phyloP scores from a whole-genome alignment of 2,329 filamentous ascomycete species.

The Colletotrichum musae region DNA sequence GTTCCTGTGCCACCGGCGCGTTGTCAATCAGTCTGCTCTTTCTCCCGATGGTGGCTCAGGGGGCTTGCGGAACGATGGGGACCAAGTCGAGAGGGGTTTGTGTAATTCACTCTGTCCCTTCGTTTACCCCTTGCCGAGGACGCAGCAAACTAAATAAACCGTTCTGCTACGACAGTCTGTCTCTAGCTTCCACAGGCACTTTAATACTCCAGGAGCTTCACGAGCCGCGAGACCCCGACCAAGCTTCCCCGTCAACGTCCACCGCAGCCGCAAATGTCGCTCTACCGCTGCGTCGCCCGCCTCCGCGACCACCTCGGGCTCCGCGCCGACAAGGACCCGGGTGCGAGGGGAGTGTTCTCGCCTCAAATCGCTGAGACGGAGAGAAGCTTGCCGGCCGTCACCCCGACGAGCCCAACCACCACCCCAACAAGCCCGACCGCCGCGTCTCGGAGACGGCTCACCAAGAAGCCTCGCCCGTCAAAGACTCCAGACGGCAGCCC shows the following conservation, averaged over 20 bases:
- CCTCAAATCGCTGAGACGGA: conserved; percentile 18
- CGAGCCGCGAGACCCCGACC: too few relatives aligned
- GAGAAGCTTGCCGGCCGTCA: conserved; percentile 19
- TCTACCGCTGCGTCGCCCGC: conserved; percentile 22
- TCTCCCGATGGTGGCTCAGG: conserved; percentile 13
- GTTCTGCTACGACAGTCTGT: too few relatives aligned
- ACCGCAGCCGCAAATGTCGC: conserved; percentile 9
- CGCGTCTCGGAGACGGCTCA: too few relatives aligned
- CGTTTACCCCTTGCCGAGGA: too few relatives aligned
- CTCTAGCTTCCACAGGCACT: too few relatives aligned
- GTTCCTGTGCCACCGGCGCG: conserved; percentile 13
- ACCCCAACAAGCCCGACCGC: neutral
- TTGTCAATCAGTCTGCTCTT: neutral
- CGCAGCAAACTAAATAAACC: too few relatives aligned
- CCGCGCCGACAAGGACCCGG: conserved; percentile 28
- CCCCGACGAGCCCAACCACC: neutral
- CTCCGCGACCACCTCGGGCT: conserved; percentile 35
- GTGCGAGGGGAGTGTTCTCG: conserved; percentile 6
- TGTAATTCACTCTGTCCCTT: neutral
- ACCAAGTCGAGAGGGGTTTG: neutral
- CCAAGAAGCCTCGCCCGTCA: too few relatives aligned
- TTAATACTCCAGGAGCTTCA: neutral
- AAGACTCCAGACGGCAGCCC: too few relatives aligned
- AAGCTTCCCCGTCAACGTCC: neutral
- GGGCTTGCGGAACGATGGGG: conserved; percentile 21